Conservation (phyloP, 768 basidiomycete species). For the Mycena metata region DNA sequence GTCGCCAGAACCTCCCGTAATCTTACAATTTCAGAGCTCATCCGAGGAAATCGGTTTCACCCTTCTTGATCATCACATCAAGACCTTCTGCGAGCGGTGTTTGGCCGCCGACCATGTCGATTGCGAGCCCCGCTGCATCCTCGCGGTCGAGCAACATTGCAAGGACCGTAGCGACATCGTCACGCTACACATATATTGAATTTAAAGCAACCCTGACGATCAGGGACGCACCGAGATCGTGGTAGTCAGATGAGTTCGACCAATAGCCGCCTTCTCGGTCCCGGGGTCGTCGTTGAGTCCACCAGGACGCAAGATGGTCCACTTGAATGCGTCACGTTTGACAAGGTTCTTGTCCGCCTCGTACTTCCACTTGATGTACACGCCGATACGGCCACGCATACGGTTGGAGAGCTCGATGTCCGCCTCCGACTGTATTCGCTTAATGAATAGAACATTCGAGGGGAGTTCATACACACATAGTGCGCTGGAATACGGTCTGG, state of each 20-base stretch:
- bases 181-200: conserved; percentile 53
- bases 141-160: conserved; percentile 62
- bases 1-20: too few relatives aligned
- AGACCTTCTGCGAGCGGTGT: conserved; percentile 61
- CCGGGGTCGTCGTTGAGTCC: conserved; percentile 64
- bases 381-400: conserved; percentile 59
- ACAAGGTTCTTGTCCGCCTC: conserved; percentile 63
- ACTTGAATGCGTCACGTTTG: conserved; percentile 68
- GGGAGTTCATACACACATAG: conserved; percentile 56
- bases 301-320: conserved; percentile 80
- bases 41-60: conserved; percentile 57
- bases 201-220: neutral
- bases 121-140: conserved; percentile 67
- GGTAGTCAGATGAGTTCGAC: conserved; percentile 63
- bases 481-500: conserved; percentile 62
- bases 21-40: neutral
- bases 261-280: conserved; percentile 65
- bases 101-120: conserved; percentile 72
- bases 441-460: neutral
- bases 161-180: conserved; percentile 69
- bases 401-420: conserved; percentile 59
- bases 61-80: conserved; percentile 63
- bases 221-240: conserved; percentile 60
- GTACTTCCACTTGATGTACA: conserved; percentile 64
- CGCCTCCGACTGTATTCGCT: conserved; percentile 54